Base-by-base conservation (phyloP, 2,329 filamentous ascomycete species). In the Scytalidium lignicola region DNA sequence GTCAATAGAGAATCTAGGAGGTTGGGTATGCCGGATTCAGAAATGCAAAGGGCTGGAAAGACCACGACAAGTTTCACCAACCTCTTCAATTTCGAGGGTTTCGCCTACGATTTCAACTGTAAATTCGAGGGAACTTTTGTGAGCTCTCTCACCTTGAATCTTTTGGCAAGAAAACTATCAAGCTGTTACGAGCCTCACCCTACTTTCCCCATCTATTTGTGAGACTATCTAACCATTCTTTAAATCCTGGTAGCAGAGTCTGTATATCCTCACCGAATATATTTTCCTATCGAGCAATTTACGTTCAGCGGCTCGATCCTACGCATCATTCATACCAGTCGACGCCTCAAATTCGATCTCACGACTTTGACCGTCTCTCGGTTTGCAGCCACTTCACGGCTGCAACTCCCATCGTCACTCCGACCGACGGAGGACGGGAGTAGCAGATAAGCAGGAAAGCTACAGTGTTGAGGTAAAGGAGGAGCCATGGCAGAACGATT, bases 391-490 rank as follows among this genome's bases (percentile, higher is more conserved):
- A 62, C 62, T 63, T 60, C 60, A 62, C 58, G 48, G 47, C 57
- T 59, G 56, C 58, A 55, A 54, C 61, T 61, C 60, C 61, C 51
- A 56, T 50, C 15, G 61, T 64, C 62, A 48, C 60, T 62, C 60
- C 57, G 54, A 50, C 50, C 6, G 20, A 52, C 54, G 60, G 62
- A 58, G 61, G 62, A 61, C 61, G 59, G 60, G 61, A 64, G 61
- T 59, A 48, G 58, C 56, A 61, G 58, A 55, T 47, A 57, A 40
- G 22, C 57, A 10, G 12, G 29, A 46, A 55, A 21, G 43, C 19
- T 37, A 41, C 21, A 44, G 44, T 52, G 47, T 49, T 58, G 48
- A 41, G 55, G 50, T 32, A 22, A 47, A 41, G 44, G 43, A 46
- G 29, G 28, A 61, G 19, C 49, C 50, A 59, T 58, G 54, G 59